Evolutionary conservation across 1,139 yeast genomes (phyloP).

Genomic region (Debaryomyces sp.): DNA sequence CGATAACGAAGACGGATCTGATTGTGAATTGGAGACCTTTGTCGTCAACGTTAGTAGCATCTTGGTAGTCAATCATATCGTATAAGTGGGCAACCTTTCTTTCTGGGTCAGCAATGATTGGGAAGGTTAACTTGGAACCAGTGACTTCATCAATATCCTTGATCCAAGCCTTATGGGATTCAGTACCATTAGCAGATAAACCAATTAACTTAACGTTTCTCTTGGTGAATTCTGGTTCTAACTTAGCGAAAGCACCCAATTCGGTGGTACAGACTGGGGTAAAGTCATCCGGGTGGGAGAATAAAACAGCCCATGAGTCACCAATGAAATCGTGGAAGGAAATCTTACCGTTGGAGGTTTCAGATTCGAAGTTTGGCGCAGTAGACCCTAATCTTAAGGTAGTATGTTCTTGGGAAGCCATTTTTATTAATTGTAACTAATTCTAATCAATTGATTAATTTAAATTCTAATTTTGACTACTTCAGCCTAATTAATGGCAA

Average conservation of each 20-base stretch:
- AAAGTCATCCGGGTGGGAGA: slow-evolving; percentile 87
- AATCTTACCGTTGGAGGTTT: slow-evolving; percentile 73
- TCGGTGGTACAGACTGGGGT: slow-evolving; percentile 93
- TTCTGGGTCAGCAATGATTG: slow-evolving; percentile 77
- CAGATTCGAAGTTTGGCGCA: slow-evolving; percentile 80
- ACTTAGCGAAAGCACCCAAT: slow-evolving; percentile 82
- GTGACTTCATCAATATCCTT: slow-evolving; percentile 81
- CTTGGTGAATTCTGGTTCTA: slow-evolving; percentile 79
- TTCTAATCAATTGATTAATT: slow-evolving; percentile 1
- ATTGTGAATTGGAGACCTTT: slow-evolving; percentile 75
- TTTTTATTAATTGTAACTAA: slow-evolving; percentile 2
- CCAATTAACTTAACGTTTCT: slow-evolving; percentile 80
- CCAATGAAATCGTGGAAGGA: slow-evolving; percentile 78
- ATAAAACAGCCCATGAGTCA: slow-evolving; percentile 75
- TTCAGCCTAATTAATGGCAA: background rate
- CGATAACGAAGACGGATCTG: slow-evolving; percentile 82
- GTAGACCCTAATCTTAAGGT: slow-evolving; percentile 58
- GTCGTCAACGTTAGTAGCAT: slow-evolving; percentile 75
- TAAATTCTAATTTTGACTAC: background rate
- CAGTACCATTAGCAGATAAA: slow-evolving; percentile 71
- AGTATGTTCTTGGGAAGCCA: slow-evolving; percentile 14
- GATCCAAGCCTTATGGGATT: slow-evolving; percentile 78
- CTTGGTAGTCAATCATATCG: slow-evolving; percentile 86
- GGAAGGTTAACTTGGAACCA: slow-evolving; percentile 67
- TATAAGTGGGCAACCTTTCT: slow-evolving; percentile 69